These are phyloP conservation scores for Neurospora sp. DNA, from an alignment of 495 filamentous ascomycete genomes.

Conservation along the genomic window DNA sequence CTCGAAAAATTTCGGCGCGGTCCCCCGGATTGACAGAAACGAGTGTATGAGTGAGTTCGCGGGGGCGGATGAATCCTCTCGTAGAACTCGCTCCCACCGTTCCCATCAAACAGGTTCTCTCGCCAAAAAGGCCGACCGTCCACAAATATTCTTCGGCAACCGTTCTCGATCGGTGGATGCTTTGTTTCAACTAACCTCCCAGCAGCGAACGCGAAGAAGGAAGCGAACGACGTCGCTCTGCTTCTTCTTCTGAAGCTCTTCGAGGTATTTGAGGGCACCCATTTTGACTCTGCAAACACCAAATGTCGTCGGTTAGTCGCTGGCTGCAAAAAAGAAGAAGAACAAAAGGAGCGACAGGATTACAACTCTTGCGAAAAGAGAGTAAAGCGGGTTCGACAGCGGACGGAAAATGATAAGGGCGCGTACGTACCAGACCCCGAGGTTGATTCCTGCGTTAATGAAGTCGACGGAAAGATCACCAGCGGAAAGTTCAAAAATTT, in stretches of 20 bases:
- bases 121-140: constrained; percentile 14
- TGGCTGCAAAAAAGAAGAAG: not conserved
- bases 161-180: constrained; percentile 24
- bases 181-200: constrained; percentile 79
- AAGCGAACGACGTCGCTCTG: constrained; percentile 99
- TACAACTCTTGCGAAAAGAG: not conserved
- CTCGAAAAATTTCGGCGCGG: not conserved
- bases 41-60: not conserved
- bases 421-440: constrained; percentile 15
- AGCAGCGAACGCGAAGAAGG: constrained; percentile 98
- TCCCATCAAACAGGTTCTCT: not conserved
- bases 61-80: not conserved
- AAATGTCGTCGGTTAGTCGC: not conserved
- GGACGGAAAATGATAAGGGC: not conserved
- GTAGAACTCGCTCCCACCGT: not conserved
- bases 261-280: constrained; percentile 97
- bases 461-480: constrained; percentile 14
- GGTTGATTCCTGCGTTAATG: constrained; percentile 25
- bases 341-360: not conserved
- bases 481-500: constrained; percentile 16
- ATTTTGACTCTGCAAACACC: constrained; percentile 42
- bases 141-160: constrained; percentile 12
- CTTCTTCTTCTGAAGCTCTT: constrained; percentile 99
- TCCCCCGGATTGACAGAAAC: not conserved
- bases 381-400: not conserved